These are phyloP conservation scores for Colletotrichum cordylinicola DNA, from an alignment of 2,329 filamentous ascomycete species.

Conservation along the genomic window DNA sequence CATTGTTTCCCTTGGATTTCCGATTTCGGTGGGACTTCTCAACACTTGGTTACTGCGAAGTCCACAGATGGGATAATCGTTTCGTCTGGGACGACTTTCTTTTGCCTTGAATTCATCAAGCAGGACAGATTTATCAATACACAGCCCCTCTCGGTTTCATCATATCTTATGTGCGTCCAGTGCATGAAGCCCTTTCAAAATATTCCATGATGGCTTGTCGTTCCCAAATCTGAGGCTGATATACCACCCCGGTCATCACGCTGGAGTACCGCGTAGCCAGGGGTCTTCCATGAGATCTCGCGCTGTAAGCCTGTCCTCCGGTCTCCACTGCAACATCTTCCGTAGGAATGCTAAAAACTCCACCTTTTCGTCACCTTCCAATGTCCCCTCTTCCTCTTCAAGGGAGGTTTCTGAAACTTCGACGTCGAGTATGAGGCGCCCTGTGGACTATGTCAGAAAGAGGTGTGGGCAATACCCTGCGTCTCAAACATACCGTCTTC, in stretches of 20 bases:
- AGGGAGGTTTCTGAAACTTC: slow-evolving; percentile 12
- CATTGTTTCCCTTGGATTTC: background rate
- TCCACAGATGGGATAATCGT: background rate
- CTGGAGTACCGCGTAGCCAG: background rate
- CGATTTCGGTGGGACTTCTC: rapidly evolving
- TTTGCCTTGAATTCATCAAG: background rate
- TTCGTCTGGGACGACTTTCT: rapidly evolving
- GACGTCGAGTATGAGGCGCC: background rate
- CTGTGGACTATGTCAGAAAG: background rate
- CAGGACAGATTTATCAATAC: background rate
- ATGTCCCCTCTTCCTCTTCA: slow-evolving; percentile 6
- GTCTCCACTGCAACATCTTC: slow-evolving; percentile 31
- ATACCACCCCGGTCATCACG: background rate
- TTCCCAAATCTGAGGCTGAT: background rate
- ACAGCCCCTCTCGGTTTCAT: background rate
- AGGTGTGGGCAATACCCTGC: rapidly evolving
- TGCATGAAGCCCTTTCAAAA: background rate
- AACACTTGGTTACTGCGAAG: background rate
- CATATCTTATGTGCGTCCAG: background rate
- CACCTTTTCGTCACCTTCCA: slow-evolving; percentile 24
- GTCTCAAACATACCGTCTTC: slow-evolving; percentile 17
- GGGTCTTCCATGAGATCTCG: slow-evolving; percentile 15
- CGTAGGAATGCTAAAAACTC: slow-evolving; percentile 26
- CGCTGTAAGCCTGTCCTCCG: slow-evolving; percentile 27
- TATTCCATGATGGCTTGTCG: rapidly evolving